Conservation (phyloP, 2,329 filamentous ascomycete species). For the Fusarium tanahbumbuense region DNA sequence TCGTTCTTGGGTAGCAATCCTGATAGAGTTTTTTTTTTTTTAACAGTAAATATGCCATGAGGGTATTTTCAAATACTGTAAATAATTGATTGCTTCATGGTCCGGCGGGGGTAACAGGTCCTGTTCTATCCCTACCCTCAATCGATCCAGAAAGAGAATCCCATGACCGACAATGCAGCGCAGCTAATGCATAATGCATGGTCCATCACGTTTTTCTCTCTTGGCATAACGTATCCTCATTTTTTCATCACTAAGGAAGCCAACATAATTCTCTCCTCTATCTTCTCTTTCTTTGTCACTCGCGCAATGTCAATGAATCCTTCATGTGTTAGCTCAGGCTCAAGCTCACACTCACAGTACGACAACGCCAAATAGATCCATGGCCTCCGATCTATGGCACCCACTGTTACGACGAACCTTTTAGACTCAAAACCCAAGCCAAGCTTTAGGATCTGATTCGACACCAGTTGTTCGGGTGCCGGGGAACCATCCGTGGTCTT, state of each 20-base stretch:
- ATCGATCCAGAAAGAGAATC: conserved; percentile 36
- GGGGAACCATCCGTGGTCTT: conserved; percentile 37
- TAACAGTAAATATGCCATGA: conserved; percentile 6
- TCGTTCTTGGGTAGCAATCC: conserved; percentile 26
- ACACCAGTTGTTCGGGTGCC: conserved; percentile 35
- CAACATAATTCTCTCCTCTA: conserved; percentile 1
- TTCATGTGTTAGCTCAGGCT: not conserved
- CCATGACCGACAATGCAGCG: conserved; percentile 29
- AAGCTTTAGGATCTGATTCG: conserved; percentile 28
- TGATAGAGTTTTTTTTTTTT: not conserved
- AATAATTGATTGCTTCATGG: conserved; percentile 3
- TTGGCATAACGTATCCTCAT: conserved; percentile 15
- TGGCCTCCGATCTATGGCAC: not conserved
- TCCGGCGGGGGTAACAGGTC: conserved; percentile 12
- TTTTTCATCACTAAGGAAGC: not conserved
- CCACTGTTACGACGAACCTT: not conserved
- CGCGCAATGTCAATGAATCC: conserved; percentile 1
- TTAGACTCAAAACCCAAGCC: not conserved
- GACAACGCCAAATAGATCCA: not conserved
- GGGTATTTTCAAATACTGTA: conserved; percentile 3
- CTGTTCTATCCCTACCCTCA: not conserved
- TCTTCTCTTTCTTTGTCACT: not conserved
- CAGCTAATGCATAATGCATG: conserved; percentile 33
- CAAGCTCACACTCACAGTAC: not conserved
- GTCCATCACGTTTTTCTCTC: conserved; percentile 22